Conservation (phyloP, 1,139 yeast species). For the Zygoascus meyerae region DNA sequence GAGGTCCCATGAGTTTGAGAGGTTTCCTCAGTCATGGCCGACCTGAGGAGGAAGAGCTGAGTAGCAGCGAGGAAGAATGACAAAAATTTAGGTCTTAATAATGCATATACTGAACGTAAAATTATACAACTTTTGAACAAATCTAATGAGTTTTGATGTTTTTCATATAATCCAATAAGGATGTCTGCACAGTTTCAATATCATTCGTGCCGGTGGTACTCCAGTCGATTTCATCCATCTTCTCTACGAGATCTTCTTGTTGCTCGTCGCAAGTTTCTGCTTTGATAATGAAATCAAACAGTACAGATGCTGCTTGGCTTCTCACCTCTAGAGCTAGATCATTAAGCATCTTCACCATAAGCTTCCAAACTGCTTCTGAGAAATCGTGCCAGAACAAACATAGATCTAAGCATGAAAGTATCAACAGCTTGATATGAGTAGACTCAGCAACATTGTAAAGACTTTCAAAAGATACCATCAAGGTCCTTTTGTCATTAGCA, state of each 20-base stretch:
- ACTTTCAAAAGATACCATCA: too few relatives aligned
- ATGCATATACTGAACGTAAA: background rate
- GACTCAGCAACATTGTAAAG: too few relatives aligned
- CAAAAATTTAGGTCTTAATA: background rate
- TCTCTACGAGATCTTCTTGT: background rate
- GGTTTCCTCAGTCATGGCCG: constrained; percentile 20
- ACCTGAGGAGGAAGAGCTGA: constrained; percentile 25
- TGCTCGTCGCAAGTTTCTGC: background rate
- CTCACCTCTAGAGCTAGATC: too few relatives aligned
- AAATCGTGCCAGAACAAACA: background rate
- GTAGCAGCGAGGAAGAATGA: constrained; percentile 27
- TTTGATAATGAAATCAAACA: background rate
- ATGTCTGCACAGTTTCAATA: too few relatives aligned
- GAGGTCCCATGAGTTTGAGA: constrained; percentile 23
- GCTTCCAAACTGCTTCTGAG: background rate
- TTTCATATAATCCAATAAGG: too few relatives aligned
- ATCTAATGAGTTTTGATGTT: too few relatives aligned
- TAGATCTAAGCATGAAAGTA: too few relatives aligned
- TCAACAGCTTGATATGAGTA: too few relatives aligned
- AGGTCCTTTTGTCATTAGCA: too few relatives aligned
- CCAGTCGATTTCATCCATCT: constrained; percentile 19
- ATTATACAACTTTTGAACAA: background rate
- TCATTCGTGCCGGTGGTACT: background rate
- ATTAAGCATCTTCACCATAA: too few relatives aligned
- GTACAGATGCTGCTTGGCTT: too few relatives aligned